These are phyloP conservation scores for Nitzschia inconspicua DNA, from an alignment of 108 stramenopile species.

Conservation along the genomic window DNA sequence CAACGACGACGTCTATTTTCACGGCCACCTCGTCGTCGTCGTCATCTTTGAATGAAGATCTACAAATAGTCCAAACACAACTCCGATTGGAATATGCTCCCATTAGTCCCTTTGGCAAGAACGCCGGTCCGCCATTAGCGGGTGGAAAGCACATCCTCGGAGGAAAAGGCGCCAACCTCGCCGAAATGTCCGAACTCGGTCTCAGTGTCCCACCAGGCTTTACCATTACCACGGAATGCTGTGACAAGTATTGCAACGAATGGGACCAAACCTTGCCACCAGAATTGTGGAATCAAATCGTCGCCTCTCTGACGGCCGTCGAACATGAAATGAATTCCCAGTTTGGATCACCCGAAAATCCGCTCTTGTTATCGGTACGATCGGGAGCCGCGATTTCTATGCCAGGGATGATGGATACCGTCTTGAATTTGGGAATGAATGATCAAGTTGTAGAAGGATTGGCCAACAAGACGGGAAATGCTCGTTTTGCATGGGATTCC, in stretches of 20 bases:
- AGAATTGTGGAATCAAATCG: slow-evolving; percentile 41
- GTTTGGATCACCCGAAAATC: slow-evolving; percentile 56
- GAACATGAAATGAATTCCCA: slow-evolving; percentile 52
- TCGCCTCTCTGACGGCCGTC: slow-evolving; percentile 20
- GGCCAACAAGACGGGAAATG: slow-evolving; percentile 66
- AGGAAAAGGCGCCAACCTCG: slow-evolving; percentile 73
- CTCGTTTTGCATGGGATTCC: slow-evolving; percentile 76
- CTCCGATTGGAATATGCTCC: slow-evolving; percentile 25
- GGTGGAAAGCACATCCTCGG: slow-evolving; percentile 45
- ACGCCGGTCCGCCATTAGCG: slow-evolving; percentile 25
- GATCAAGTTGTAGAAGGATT: slow-evolving; percentile 72
- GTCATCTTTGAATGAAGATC: too few species aligned
- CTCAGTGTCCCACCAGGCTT: slow-evolving; percentile 81
- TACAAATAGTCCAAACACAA: too few species aligned
- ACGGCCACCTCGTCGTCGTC: background rate
- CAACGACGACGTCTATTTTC: background rate
- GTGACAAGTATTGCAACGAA: slow-evolving; percentile 40
- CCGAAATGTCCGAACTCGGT: slow-evolving; percentile 67
- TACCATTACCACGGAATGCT: slow-evolving; percentile 64
- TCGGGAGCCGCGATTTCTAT: slow-evolving; percentile 65
- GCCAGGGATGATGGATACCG: slow-evolving; percentile 80
- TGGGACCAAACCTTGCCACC: slow-evolving; percentile 37
- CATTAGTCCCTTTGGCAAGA: slow-evolving; percentile 50
- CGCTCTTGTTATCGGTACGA: slow-evolving; percentile 61
- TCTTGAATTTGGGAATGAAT: slow-evolving; percentile 83